phyloP scores from a whole-genome alignment of 2,329 filamentous ascomycete species.

The Paracorniculantispora psalliotae region DNA sequence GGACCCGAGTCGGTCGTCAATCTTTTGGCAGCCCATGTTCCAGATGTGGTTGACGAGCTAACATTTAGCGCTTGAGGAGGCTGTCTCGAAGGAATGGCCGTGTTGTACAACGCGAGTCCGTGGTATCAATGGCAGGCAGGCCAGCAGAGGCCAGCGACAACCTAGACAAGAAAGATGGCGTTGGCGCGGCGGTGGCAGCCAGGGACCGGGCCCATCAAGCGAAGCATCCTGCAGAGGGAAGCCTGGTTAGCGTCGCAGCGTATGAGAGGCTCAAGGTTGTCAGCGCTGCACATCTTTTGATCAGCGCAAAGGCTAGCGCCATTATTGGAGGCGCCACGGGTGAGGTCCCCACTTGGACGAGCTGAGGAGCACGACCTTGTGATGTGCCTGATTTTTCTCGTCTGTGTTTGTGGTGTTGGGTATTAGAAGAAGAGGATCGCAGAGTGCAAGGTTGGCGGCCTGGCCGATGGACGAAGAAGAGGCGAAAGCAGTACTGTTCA shows the following conservation, averaged over 20 bases:
- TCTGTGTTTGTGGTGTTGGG: neutral
- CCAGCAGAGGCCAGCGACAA: neutral
- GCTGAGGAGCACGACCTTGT: constrained; percentile 9
- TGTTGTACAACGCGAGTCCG: constrained; percentile 6
- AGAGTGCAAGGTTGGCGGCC: neutral
- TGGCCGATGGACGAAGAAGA: neutral
- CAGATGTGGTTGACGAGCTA: constrained; percentile 9
- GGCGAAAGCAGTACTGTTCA: neutral
- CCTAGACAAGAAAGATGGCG: neutral
- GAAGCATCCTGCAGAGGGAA: neutral
- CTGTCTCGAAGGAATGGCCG: constrained; percentile 1
- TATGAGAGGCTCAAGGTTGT: constrained; percentile 13
- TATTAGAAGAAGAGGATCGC: neutral
- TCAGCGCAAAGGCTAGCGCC: constrained; percentile 9
- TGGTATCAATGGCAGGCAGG: neutral
- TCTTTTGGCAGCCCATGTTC: neutral
- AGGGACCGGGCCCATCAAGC: constrained; percentile 2
- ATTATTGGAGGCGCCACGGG: constrained; percentile 8
- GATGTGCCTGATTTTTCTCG: constrained; percentile 10
- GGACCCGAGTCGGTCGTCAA: neutral
- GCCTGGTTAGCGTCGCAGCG: constrained; percentile 5
- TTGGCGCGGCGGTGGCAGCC: neutral
- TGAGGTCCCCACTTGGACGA: constrained; percentile 1
- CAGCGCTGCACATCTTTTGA: constrained; percentile 10
- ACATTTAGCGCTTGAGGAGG: constrained; percentile 1